Base-by-base conservation (phyloP, 768 basidiomycete species). In the Pulveroboletus sp. region DNA sequence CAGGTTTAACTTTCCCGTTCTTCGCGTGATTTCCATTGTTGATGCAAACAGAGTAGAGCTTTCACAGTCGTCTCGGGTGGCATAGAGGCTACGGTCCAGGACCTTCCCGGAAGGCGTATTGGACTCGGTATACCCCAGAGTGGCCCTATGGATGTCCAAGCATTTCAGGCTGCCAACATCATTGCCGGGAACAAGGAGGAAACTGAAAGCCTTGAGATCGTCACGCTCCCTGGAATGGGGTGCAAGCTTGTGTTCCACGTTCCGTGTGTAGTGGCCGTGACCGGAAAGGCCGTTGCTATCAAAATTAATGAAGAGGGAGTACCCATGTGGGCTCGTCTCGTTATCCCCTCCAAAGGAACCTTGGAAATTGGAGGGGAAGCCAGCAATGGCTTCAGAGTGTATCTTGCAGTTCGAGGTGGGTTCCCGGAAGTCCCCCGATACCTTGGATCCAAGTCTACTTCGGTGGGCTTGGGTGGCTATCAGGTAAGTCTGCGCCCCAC, bases 391-490 rank as follows among this genome's bases (percentile, higher is more conserved):
- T 75, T 80, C 49, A 71, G 84, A 41, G 65, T 65, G 3, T 86
- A 86, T 54, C 52, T 87, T 30, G 74, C 76, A 11, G 60, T 86
- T 21, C 69, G 71, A 32, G 84, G 82, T 3, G 84, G 84, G 0
- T 77, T 87, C 52, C 83, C 83, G 0, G 70, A 69, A 14, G 67
- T 83, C 2, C 77, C 81, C 31, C 5, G 49, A 5, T 86, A 82
- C 58, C 69, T 86, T 2, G 82, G 78, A 4, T 82, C 81, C 0
- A 86, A 85, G 65, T 79, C 81, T 5, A 83, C 84, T 18, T 82
- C 79, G 1, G 73, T 82, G 73, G 77, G 80, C 13, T 55, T 82
- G 10, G 82, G 82, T 38, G 80, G 82, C 3, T 82, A 79, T 59
- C 82, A 81, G 64, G 80, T 74, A 39, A 43, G 68, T 48, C 21